Evolutionary conservation across 2,329 filamentous ascomycete genomes (phyloP).

Genomic region (Aspergillus caelatus): DNA sequence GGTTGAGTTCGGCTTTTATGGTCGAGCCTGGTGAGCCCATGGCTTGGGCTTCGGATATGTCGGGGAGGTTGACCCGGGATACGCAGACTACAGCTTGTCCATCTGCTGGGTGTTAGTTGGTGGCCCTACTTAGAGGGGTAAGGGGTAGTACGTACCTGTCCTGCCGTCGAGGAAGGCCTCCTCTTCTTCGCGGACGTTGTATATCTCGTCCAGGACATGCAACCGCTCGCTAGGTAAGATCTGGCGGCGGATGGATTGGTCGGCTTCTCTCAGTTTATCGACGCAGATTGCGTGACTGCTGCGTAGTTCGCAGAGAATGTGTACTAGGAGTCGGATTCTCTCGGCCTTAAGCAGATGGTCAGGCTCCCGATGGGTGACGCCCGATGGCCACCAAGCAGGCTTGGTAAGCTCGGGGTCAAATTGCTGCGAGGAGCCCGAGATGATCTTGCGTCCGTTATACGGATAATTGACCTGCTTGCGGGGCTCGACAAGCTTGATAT

Average conservation of each 20-base stretch:
- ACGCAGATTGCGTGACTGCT: conserved; percentile 36
- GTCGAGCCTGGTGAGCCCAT: conserved; percentile 19
- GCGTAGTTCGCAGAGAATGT: conserved; percentile 39
- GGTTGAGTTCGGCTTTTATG: conserved; percentile 17
- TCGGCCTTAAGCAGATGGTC: conserved; percentile 38
- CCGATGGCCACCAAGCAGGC: conserved; percentile 38
- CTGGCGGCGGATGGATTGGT: conserved; percentile 37
- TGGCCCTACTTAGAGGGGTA: not conserved
- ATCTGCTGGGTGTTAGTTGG: conserved; percentile 20
- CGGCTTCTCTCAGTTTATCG: conserved; percentile 37
- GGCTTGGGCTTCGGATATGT: conserved; percentile 22
- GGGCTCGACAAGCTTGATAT: conserved; percentile 40
- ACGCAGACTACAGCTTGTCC: conserved; percentile 29
- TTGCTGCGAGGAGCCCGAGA: conserved; percentile 32
- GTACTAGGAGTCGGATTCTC: conserved; percentile 34
- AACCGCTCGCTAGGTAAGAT: conserved; percentile 33
- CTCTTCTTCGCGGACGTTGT: conserved; percentile 37
- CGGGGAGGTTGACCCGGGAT: conserved; percentile 32
- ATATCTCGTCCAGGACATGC: conserved; percentile 38
- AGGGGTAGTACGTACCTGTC: conserved; percentile 26
- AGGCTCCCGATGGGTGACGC: conserved; percentile 36
- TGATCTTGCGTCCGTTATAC: conserved; percentile 37
- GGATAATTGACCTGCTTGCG: conserved; percentile 41
- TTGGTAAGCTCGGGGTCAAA: conserved; percentile 38
- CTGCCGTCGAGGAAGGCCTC: conserved; percentile 33